phyloP scores from a whole-genome alignment of 169 alveolate species.

The Theileria orientalis region DNA sequence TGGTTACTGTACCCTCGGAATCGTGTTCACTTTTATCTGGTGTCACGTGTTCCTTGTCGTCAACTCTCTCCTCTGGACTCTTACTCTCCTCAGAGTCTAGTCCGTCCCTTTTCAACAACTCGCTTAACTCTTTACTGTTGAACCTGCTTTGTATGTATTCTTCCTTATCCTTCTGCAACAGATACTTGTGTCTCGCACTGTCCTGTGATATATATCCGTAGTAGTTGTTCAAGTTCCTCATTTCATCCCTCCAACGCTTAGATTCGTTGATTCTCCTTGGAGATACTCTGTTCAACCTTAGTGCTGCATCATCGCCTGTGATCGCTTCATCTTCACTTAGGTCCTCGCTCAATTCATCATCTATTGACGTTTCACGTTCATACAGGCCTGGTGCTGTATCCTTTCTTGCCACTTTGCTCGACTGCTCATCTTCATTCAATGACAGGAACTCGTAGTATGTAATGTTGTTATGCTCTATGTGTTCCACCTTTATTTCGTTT shows the following conservation, averaged over 20 bases:
- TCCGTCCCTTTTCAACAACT: not conserved
- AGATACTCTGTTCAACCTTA: too few relatives aligned
- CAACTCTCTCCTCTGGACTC: not conserved
- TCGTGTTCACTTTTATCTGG: not conserved
- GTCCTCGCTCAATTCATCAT: too few relatives aligned
- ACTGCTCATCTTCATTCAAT: slow-evolving; percentile 6
- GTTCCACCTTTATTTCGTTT: not conserved
- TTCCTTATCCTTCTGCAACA: slow-evolving; percentile 5
- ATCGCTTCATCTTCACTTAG: too few relatives aligned
- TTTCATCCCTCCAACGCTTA: slow-evolving; percentile 24
- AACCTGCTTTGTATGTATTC: slow-evolving; percentile 7
- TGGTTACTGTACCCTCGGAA: not conserved
- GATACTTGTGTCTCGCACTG: slow-evolving; percentile 25
- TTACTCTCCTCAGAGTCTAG: not conserved
- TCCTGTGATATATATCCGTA: not conserved
- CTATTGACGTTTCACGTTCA: too few relatives aligned
- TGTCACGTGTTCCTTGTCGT: not conserved
- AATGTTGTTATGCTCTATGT: slow-evolving; percentile 4
- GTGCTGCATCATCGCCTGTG: too few relatives aligned
- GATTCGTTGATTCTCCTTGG: slow-evolving; percentile 42
- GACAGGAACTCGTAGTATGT: slow-evolving; percentile 18
- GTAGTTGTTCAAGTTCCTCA: slow-evolving; percentile 23
- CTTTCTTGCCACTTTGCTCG: too few relatives aligned
- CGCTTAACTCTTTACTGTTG: not conserved
- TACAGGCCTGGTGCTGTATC: too few relatives aligned